Conservation (phyloP, 2,329 filamentous ascomycete species). For the Ceratocystis huliohia region DNA sequence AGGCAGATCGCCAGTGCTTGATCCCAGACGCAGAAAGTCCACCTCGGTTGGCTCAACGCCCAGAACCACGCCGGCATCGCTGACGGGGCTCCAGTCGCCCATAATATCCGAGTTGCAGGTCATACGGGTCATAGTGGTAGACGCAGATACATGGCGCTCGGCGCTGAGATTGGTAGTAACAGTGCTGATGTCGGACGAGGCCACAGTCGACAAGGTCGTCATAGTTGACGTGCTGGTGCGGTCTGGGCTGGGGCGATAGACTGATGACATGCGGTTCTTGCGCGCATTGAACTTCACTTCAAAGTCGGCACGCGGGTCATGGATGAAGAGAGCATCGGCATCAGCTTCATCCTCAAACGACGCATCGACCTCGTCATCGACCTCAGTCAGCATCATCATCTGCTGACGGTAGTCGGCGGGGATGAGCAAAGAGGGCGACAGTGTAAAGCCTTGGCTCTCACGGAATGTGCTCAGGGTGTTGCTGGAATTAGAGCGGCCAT, state of each 20-base stretch:
- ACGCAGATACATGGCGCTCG: conserved; percentile 41
- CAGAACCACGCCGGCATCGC: conserved; percentile 24
- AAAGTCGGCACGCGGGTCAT: conserved; percentile 21
- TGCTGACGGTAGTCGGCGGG: conserved; percentile 40
- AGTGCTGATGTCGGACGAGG: conserved; percentile 19
- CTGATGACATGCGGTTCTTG: conserved; percentile 22
- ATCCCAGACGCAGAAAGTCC: conserved; percentile 16
- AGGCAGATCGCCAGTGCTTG: conserved; percentile 19
- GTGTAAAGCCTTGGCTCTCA: conserved; percentile 45
- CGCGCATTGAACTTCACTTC: conserved; percentile 18
- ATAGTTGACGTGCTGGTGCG: conserved; percentile 45
- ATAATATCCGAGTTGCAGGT: conserved; percentile 35
- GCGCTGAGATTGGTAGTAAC: conserved; percentile 36
- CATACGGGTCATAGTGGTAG: conserved; percentile 41
- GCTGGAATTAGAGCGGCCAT: conserved; percentile 33
- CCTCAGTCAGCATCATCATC: conserved; percentile 18
- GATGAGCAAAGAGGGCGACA: conserved; percentile 51
- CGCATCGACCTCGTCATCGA: conserved; percentile 21
- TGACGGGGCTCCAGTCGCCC: conserved; percentile 21
- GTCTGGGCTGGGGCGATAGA: conserved; percentile 30
- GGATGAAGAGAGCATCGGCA: conserved; percentile 21
- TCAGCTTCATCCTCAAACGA: conserved; percentile 18
- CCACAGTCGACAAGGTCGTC: conserved; percentile 28
- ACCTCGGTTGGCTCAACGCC: conserved; percentile 18
- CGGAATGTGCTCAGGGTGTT: conserved; percentile 40